Conservation (phyloP, 495 filamentous ascomycete genomes). For the Trichoderma orchidacearum region DNA sequence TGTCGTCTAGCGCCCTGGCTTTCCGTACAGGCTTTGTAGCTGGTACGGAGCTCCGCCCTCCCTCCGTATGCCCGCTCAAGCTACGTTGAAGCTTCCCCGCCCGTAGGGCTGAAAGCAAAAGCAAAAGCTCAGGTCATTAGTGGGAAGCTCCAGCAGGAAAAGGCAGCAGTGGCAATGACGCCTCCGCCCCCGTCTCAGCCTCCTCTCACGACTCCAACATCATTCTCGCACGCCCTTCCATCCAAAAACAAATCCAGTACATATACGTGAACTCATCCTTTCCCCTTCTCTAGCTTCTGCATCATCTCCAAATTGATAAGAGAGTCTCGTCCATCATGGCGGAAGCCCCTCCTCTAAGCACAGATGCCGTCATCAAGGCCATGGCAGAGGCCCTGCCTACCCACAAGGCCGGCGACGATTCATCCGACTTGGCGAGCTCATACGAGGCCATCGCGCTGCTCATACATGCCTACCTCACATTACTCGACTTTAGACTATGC, state of each 20-base stretch:
- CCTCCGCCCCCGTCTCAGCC: no score
- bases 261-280: no score
- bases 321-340: not conserved
- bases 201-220: no score
- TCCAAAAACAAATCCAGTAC: no score
- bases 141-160: not conserved
- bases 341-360: constrained; percentile 14
- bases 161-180: not conserved
- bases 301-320: not conserved
- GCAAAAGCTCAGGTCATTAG: no score
- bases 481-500: constrained; percentile 67
- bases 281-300: not conserved
- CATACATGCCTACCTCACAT: constrained; percentile 68
- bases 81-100: not conserved
- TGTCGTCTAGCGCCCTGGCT: no score
- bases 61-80: not conserved
- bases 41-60: no score
- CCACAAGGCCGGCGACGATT: constrained; percentile 31
- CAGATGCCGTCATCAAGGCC: constrained; percentile 28
- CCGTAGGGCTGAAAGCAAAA: not conserved
- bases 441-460: constrained; percentile 81
- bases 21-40: no score
- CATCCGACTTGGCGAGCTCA: constrained; percentile 53
- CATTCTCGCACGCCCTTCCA: no score
- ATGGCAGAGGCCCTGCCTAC: constrained; percentile 47